phyloP scores from a whole-genome alignment of 805 yeast genomes.

The Hanseniaspora occidentalis region DNA sequence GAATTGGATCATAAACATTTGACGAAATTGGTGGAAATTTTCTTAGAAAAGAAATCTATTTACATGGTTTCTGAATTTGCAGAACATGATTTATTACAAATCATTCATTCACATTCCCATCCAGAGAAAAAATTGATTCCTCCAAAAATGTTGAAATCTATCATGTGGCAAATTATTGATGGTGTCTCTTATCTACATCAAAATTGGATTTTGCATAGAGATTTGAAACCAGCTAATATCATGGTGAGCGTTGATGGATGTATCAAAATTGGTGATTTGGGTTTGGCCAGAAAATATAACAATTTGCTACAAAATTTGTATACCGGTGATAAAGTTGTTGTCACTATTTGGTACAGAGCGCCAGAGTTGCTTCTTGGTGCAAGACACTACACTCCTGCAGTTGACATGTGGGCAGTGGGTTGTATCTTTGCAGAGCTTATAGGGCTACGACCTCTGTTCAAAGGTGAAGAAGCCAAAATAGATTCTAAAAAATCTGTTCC shows the following conservation, averaged over 20 bases:
- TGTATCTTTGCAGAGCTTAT: constrained; percentile 87
- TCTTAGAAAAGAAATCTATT: constrained; percentile 77
- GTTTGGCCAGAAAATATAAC: constrained; percentile 77
- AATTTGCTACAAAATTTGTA: constrained; percentile 78
- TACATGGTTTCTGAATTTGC: constrained; percentile 95
- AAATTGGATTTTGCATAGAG: constrained; percentile 94
- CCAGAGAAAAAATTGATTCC: constrained; percentile 76
- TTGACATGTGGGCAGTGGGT: constrained; percentile 93
- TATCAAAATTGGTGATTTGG: constrained; percentile 94
- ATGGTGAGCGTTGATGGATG: constrained; percentile 85
- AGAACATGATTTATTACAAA: constrained; percentile 89
- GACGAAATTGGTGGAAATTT: constrained; percentile 67
- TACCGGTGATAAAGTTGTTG: constrained; percentile 91
- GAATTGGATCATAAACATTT: constrained; percentile 75
- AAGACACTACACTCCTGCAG: constrained; percentile 83
- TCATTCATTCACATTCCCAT: constrained; percentile 88
- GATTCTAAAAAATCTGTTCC: constrained; percentile 89
- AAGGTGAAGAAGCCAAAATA: constrained; percentile 95
- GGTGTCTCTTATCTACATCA: constrained; percentile 89
- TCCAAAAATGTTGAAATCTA: constrained; percentile 63
- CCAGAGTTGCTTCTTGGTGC: constrained; percentile 88
- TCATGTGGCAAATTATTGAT: constrained; percentile 82
- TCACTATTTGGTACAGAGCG: constrained; percentile 93
- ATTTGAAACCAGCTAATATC: constrained; percentile 93
- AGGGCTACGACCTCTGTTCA: constrained; percentile 83